phyloP scores from a whole-genome alignment of 192 early-diverging fungal species.

The Lobosporangium transversale region DNA sequence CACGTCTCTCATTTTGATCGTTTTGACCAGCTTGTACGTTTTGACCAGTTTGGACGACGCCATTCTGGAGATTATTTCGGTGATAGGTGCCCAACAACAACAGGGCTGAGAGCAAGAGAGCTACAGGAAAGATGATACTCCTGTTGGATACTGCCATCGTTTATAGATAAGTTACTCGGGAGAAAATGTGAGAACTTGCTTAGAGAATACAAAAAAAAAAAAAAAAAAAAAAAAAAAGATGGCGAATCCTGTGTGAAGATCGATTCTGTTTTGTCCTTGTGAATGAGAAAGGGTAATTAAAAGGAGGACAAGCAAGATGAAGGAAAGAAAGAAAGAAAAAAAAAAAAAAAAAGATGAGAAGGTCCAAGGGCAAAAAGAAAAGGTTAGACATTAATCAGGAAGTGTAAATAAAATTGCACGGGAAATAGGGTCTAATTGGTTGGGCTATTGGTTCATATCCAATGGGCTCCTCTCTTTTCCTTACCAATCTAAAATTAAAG shows the following conservation, averaged over 20 bases:
- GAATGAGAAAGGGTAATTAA: not conserved
- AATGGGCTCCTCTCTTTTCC: not conserved
- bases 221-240: not conserved
- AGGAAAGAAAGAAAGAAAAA: not conserved
- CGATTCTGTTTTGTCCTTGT: too few relatives aligned
- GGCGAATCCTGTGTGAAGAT: too few relatives aligned
- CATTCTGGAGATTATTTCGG: too few relatives aligned
- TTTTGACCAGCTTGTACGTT: not conserved
- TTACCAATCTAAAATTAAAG: not conserved
- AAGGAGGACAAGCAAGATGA: not conserved
- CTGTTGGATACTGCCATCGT: too few relatives aligned
- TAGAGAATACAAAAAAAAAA: too few relatives aligned
- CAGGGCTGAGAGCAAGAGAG: too few relatives aligned
- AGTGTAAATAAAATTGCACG: not conserved
- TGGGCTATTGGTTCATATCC: not conserved
- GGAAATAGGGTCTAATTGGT: not conserved
- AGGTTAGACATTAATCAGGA: not conserved
- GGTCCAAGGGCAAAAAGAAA: not conserved
- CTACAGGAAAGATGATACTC: too few relatives aligned
- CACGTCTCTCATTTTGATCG: not conserved
- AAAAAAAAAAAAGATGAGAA: not conserved
- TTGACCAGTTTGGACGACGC: too few relatives aligned
- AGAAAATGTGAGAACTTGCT: too few relatives aligned
- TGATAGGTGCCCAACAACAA: too few relatives aligned
- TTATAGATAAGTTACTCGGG: too few relatives aligned